Evolutionary conservation across 441 rosid species (phyloP), one percentile per base, ranked within the genome.

Genomic region (Jatropha podagrica): DNA sequence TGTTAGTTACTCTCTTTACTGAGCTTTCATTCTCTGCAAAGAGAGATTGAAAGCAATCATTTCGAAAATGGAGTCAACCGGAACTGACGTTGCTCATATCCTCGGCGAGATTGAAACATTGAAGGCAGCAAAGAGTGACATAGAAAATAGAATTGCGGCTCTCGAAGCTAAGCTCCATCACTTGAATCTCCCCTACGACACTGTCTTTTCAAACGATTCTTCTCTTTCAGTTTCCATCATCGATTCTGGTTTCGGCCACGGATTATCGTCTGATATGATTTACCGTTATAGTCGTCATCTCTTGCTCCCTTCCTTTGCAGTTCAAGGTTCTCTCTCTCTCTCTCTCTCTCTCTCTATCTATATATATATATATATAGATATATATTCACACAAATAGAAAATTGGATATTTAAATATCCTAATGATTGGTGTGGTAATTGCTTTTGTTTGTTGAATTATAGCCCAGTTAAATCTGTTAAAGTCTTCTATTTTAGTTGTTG

Each of bases 211-310:
- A 5, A 81, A 81, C 37, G 91, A 78, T 49, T 84, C 80, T 40
- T 74, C 67, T 23, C 84, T 83, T 71, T 48, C 75, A 54, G 27
- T 74, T 52, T 17, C 85, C 62, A 42, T 76, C 76, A 58, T 65
- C 58, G 83, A 75, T 58, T 74, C 84, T 46, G 79, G 79, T 58
- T 74, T 79, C 62, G 71, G 63, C 13, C 90, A 92, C 32, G 97
- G 89, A 3, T 79, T 93, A 8, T 77, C 91, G 9, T 81, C 95
- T 5, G 93, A 92, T 68, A 86, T 82, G 82, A 85, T 95, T 68
- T 84, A 92, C 82, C 88, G 98, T 76, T 95, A 95, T 81, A 93
- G 99, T 78, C 97, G 99, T 72, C 98, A 95, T 49, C 85, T 92
- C 74, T 74, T 93, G 80, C 94, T 95, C n/a, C 98, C 98, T 80